Evolutionary conservation across 2,329 filamentous ascomycete genomes (phyloP).

Genomic region (Diaporthe amygdali): DNA sequence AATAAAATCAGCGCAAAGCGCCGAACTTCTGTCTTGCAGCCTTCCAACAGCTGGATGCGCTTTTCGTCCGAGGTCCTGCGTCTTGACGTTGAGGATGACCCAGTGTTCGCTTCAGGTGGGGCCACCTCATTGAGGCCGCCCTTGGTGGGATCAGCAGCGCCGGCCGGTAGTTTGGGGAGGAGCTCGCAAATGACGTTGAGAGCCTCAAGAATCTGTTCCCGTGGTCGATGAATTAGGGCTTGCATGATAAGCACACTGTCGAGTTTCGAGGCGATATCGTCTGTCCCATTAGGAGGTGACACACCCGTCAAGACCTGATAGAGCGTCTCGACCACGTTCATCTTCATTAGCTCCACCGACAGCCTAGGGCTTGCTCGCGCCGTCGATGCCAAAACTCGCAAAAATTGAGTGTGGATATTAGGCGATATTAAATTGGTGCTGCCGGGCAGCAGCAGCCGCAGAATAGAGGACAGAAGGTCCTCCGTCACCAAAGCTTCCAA

Average conservation of each 20-base stretch:
- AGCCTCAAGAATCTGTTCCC: slow-evolving; percentile 96
- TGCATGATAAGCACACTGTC: slow-evolving; percentile 99
- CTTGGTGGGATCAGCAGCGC: slow-evolving; percentile 49
- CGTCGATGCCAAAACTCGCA: slow-evolving; percentile 88
- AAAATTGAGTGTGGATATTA: slow-evolving; percentile 94
- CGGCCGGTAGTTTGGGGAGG: slow-evolving; percentile 72
- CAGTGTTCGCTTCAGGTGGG: slow-evolving; percentile 45
- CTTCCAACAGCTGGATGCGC: slow-evolving; percentile 78
- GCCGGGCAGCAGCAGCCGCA: slow-evolving; percentile 87
- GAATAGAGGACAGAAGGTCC: slow-evolving; percentile 81
- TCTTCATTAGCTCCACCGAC: slow-evolving; percentile 89
- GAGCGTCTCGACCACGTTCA: slow-evolving; percentile 95
- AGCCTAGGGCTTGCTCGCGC: slow-evolving; percentile 86
- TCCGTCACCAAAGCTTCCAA: slow-evolving; percentile 92
- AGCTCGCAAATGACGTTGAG: slow-evolving; percentile 97
- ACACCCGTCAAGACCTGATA: slow-evolving; percentile 98
- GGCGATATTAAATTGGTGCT: slow-evolving; percentile 94
- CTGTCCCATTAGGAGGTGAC: slow-evolving; percentile 80
- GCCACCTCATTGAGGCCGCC: slow-evolving; percentile 51
- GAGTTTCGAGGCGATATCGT: slow-evolving; percentile 82
- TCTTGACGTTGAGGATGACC: slow-evolving; percentile 45
- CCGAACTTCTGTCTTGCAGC: slow-evolving; percentile 86
- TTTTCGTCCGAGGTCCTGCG: slow-evolving; percentile 75
- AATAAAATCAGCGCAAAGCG: slow-evolving; percentile 93
- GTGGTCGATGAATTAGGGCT: slow-evolving; percentile 90